A percentile compares a stretch with the other conserved stretches of the same genome.
These are phyloP conservation scores for Dendrobium huoshanense DNA, from an alignment of 106 monocot species.

Conservation along the genomic window DNA sequence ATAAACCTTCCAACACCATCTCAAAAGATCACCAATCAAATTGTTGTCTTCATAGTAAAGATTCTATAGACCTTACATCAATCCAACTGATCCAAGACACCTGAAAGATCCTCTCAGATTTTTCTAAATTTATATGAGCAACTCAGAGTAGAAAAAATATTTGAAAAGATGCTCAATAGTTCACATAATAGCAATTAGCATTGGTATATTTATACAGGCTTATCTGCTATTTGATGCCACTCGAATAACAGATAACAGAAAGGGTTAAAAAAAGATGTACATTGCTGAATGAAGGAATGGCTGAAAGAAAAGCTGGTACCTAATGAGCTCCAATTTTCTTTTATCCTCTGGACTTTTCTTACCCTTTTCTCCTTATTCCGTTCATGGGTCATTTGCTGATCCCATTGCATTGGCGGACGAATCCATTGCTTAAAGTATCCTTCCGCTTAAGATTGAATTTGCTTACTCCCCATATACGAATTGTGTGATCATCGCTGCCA, in stretches of 20 bases:
- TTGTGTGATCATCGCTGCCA: constrained; percentile 46
- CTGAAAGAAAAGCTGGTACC: not conserved
- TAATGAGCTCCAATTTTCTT: not conserved
- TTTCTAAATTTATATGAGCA: too few relatives aligned
- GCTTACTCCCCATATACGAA: constrained; percentile 44
- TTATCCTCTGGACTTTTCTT: not conserved
- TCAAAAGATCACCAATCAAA: too few relatives aligned
- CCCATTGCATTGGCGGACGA: constrained; percentile 25
- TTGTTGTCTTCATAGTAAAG: too few relatives aligned
- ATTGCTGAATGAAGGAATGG: not conserved
- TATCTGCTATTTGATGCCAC: constrained; percentile 3
- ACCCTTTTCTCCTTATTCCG: not conserved
- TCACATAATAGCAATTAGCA: not conserved
- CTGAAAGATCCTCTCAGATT: not conserved
- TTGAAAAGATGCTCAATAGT: not conserved
- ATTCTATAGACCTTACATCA: too few relatives aligned
- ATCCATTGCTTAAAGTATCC: constrained; percentile 22
- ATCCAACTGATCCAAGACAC: not conserved
- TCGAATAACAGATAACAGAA: constrained; percentile 1
- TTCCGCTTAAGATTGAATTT: constrained; percentile 18
- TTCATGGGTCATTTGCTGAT: constrained; percentile 11
- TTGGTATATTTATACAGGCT: not conserved
- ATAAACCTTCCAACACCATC: too few relatives aligned
- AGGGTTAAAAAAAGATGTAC: constrained; percentile 1
- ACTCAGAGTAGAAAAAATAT: not conserved